These are phyloP conservation scores for Argentina anserina DNA, from an alignment of 306 rosid species.

Conservation along the genomic window DNA sequence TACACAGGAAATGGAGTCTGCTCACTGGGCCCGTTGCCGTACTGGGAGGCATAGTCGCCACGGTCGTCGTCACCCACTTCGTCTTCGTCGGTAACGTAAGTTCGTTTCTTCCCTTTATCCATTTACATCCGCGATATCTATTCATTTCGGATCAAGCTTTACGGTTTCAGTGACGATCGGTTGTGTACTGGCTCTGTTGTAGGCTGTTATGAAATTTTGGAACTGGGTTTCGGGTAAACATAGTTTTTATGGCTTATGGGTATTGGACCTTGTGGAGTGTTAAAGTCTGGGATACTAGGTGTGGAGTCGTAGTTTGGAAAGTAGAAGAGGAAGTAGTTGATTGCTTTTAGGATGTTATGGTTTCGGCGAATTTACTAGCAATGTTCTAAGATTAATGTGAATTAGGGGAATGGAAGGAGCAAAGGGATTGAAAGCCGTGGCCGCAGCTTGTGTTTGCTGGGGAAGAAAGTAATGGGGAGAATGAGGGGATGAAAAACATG, in stretches of 20 bases:
- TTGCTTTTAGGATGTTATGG: conserved; percentile 69
- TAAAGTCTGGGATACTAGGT: conserved; percentile 65
- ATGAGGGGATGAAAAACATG: no score
- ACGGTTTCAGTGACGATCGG: background rate
- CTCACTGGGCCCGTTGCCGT: conserved; percentile 57
- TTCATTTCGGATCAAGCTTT: no score
- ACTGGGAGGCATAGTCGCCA: conserved; percentile 57
- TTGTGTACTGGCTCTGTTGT: conserved; percentile 19
- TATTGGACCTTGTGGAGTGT: no score
- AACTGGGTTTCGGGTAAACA: no score
- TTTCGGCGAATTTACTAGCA: no score
- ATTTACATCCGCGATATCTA: background rate
- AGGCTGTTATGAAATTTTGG: conserved; percentile 62
- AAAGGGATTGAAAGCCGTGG: no score
- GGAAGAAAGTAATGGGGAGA: no score
- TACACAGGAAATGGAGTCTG: conserved; percentile 90
- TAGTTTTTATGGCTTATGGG: no score
- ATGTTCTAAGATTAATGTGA: no score
- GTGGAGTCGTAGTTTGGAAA: conserved; percentile 57
- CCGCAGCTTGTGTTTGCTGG: no score
- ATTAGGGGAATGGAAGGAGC: no score
- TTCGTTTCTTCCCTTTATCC: background rate
- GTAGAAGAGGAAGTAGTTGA: conserved; percentile 58
- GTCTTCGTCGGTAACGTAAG: conserved; percentile 43
- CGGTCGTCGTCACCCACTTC: conserved; percentile 43